Conservation (phyloP, 352 stramenopile genomes). For the Globisporangium cystogenes region DNA sequence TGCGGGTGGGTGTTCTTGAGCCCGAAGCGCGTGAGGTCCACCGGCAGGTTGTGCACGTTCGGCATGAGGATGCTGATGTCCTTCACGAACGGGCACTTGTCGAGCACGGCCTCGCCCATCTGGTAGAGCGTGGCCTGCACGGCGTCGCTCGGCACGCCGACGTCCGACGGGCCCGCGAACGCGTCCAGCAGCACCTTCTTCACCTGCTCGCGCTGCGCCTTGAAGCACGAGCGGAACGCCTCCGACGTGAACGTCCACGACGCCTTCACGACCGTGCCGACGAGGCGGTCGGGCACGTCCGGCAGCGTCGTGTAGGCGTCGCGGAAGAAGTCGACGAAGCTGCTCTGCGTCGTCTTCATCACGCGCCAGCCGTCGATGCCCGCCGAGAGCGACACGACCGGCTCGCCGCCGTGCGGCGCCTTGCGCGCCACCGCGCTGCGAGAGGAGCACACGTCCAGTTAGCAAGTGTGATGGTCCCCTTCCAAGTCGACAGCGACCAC, state of each 20-base stretch:
- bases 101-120: slow-evolving; percentile 80
- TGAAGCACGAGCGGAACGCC: slow-evolving; percentile 29
- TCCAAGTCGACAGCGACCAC: too few species aligned
- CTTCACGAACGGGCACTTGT: slow-evolving; percentile 56
- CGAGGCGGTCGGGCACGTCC: slow-evolving; percentile 70
- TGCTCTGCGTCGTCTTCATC: slow-evolving; percentile 88
- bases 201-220: slow-evolving; percentile 39
- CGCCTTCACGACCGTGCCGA: slow-evolving; percentile 68
- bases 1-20: slow-evolving; percentile 86
- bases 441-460: too few species aligned
- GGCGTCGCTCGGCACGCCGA: slow-evolving; percentile 63
- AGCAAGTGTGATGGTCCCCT: too few species aligned
- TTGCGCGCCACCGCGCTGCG: slow-evolving; percentile 53
- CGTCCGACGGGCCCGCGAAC: slow-evolving; percentile 75
- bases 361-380: slow-evolving; percentile 68
- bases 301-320: slow-evolving; percentile 76
- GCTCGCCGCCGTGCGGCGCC: slow-evolving; percentile 19
- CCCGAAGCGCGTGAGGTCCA: slow-evolving; percentile 79
- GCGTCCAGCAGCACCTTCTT: slow-evolving; percentile 68
- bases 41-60: slow-evolving; percentile 88
- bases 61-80: slow-evolving; percentile 78
- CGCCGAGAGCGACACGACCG: slow-evolving; percentile 42
- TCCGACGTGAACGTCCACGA: slow-evolving; percentile 68
- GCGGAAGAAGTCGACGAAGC: slow-evolving; percentile 84
- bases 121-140: slow-evolving; percentile 85